Evolutionary conservation across 192 early-diverging fungal species (phyloP), one percentile per base, ranked within the genome.

Genomic region (Coemansia brasiliensis): DNA sequence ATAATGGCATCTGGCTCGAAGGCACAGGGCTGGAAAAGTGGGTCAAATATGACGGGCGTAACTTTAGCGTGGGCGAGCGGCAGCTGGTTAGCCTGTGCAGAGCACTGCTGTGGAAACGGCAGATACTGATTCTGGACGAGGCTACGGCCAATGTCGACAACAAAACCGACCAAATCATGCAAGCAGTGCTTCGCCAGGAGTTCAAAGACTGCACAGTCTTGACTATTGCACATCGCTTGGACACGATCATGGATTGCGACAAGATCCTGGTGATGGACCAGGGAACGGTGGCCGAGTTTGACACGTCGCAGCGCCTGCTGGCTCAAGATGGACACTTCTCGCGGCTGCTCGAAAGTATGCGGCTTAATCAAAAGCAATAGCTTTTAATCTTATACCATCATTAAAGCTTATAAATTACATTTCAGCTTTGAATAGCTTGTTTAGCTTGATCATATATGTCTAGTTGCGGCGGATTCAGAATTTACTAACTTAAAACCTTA

Each of bases 61-160:
- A 91, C 58, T 83, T 91, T 57, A 87, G 84, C 21, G 84, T 86
- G 3, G 90, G 90, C 2, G 85, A 92, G 67, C 63, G 85, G 7
- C 90, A 92, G 65, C 57, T 84, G 2, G 22, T 86, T 2, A 78
- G 76, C 27, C 42, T 86, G 43, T 74, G 82, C 2, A 57, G 88
- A 1, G 88, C 87, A 1, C 45, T 91, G n/a, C 59, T 92, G 13
- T 67, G 85, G 20, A 84, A 82, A 27, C 81, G 86, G 35, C 83
- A 82, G 25, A 79, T 93, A 39, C 53, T 93, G 52, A 73, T 93
- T 13, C 74, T 93, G 56, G 92, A 93, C 61, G 92, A 93, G 67
- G 91, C 82, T 5, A 83, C 82, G n/a, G 84, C 84, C 41, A 82
- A 79, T 37, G 67, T 85, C 11, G 84, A 85, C 48, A 38, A 65